Evolutionary conservation across 306 rosid genomes (phyloP).

Genomic region (Acacia confusa): DNA sequence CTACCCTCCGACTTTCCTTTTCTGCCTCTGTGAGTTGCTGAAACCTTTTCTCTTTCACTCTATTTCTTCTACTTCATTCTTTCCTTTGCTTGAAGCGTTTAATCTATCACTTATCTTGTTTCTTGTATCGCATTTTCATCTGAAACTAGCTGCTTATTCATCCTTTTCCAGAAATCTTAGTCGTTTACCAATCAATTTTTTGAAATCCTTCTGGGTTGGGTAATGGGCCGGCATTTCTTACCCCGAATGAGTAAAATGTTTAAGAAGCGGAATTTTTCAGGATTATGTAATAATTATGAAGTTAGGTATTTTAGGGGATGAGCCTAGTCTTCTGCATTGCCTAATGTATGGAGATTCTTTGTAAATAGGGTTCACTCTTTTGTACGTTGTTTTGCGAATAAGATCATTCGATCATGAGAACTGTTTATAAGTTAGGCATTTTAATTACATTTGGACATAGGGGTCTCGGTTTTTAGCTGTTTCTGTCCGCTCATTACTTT

Average conservation of each 20-base stretch:
- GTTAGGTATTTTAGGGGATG: slow-evolving; percentile 1
- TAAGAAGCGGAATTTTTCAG: not conserved
- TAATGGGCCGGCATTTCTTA: not conserved
- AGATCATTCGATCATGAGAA: not conserved
- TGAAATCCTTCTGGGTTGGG: slow-evolving; percentile 16
- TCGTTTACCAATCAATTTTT: not conserved
- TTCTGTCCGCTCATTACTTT: not conserved
- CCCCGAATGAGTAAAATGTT: not conserved
- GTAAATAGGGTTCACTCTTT: slow-evolving; percentile 37
- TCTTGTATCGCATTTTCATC: not conserved
- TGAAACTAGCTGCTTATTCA: not conserved
- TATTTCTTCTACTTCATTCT: not conserved
- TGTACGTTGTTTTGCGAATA: not conserved
- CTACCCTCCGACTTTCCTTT: not conserved
- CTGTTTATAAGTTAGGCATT: not conserved
- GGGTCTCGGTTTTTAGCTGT: not conserved
- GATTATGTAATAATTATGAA: slow-evolving; percentile 1
- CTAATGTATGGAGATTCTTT: not conserved
- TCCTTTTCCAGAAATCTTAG: not conserved
- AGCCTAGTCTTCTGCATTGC: slow-evolving; percentile 4
- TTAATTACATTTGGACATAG: not conserved
- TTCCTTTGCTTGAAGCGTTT: not conserved
- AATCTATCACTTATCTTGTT: slow-evolving; percentile 17
- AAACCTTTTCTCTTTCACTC: not conserved
- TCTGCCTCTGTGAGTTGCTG: slow-evolving; percentile 23